phyloP scores from a whole-genome alignment of 805 yeast genomes.

The Wickerhamiella lipophila region DNA sequence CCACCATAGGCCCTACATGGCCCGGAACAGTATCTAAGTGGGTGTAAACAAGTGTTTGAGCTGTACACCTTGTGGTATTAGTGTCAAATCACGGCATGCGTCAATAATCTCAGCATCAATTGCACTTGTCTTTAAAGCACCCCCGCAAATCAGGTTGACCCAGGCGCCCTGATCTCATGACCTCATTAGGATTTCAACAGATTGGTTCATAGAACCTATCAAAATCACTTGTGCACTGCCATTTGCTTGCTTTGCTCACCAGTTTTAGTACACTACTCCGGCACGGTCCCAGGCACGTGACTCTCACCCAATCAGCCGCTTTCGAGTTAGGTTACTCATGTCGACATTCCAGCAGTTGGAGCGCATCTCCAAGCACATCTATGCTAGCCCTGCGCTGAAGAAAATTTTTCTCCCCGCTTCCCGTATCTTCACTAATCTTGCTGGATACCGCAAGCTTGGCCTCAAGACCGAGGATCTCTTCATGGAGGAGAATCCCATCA shows the following conservation, averaged over 20 bases:
- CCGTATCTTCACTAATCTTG: constrained; percentile 50
- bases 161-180: too few relatives aligned
- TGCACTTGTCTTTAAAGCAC: too few relatives aligned
- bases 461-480: constrained; percentile 76
- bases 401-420: constrained; percentile 72
- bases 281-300: constrained; percentile 1
- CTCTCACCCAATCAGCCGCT: constrained; percentile 8
- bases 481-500: constrained; percentile 72
- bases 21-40: too few relatives aligned
- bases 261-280: not conserved
- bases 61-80: too few relatives aligned
- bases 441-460: constrained; percentile 95
- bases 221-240: too few relatives aligned
- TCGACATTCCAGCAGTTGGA: constrained; percentile 30
- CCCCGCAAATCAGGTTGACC: too few relatives aligned
- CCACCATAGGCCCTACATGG: not conserved
- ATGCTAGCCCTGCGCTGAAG: constrained; percentile 66
- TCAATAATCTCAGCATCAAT: too few relatives aligned
- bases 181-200: too few relatives aligned
- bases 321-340: constrained; percentile 20
- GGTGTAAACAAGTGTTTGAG: too few relatives aligned
- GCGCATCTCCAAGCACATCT: constrained; percentile 51
- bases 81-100: too few relatives aligned
- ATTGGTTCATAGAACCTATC: too few relatives aligned
- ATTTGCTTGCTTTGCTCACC: not conserved